Percentiles rank a stretch among this genome's conserved stretches.
phyloP scores from a whole-genome alignment of 768 basidiomycete species.

The Mycena olivaceomarginata region DNA sequence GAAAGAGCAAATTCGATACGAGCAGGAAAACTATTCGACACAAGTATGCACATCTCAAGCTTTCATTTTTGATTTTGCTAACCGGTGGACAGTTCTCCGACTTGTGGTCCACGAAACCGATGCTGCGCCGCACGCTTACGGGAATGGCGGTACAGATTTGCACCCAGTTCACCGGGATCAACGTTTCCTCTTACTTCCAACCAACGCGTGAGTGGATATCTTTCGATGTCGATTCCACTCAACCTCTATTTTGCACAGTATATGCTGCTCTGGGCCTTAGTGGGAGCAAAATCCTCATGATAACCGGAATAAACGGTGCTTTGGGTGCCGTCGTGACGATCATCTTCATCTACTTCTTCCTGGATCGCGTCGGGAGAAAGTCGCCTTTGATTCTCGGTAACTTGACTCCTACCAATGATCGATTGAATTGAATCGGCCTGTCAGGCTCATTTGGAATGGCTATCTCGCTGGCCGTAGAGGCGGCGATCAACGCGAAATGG shows the following conservation, averaged over 20 bases:
- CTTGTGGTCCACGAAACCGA: conserved; percentile 67
- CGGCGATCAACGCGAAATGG: conserved; percentile 75
- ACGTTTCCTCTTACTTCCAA: conserved; percentile 69
- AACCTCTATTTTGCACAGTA: conserved; percentile 66
- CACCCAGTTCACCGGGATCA: conserved; percentile 74
- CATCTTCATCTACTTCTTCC: conserved; percentile 53
- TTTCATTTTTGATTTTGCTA: not conserved
- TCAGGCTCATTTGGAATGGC: conserved; percentile 57
- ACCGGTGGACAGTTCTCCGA: conserved; percentile 55
- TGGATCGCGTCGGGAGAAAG: conserved; percentile 70
- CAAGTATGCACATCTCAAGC: conserved; percentile 19
- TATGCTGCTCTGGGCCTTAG: conserved; percentile 70
- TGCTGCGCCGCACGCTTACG: conserved; percentile 66
- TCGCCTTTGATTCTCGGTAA: conserved; percentile 58
- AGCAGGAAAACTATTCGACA: conserved; percentile 70
- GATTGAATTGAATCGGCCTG: not conserved
- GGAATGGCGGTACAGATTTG: conserved; percentile 75
- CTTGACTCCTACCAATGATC: not conserved
- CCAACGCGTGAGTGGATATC: conserved; percentile 21
- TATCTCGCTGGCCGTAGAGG: conserved; percentile 65
- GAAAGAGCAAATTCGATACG: conserved; percentile 68
- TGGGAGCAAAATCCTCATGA: conserved; percentile 71
- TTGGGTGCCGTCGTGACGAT: conserved; percentile 69
- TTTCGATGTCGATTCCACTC: not conserved
- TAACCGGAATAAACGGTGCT: conserved; percentile 69